Evolutionary conservation across 2,329 filamentous ascomycete genomes (phyloP), one percentile per base, ranked within the genome.

Genomic region (Didymella pinodella): DNA sequence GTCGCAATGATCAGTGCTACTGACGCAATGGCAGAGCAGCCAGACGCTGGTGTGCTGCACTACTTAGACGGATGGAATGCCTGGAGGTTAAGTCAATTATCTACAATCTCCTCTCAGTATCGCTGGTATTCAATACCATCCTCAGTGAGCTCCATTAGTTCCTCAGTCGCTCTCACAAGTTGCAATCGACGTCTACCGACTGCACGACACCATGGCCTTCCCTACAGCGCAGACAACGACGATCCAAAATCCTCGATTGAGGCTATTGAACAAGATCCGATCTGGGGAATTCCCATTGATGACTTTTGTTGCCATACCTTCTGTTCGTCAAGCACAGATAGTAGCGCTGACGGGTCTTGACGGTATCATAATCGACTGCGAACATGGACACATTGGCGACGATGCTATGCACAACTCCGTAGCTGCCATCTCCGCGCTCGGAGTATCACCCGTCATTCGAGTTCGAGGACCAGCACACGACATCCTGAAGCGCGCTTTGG

Each of bases 321-420:
- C 80, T 0, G 73, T 83, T 0, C 79, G 82, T 40, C 70, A 75
- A 58, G 82, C 82, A 32, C 82, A 84, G 57, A 79, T 84, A 18
- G 78, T 91, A 47, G 87, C 89, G 1, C 79, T 86, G 54, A 83
- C 83, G 2, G 88, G 87, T 0, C 81, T 88, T 1, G 88, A 90
- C 70, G 90, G 88, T 82, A 84, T 91, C 10, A 79, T 89, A 73
- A 84, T 86, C 26, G 85, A 86, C 69, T 84, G 83, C 66, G 83
- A 85, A 59, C 85, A 86, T 69, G 85, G 85, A 7, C 84, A 71
- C 48, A 71, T 86, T 40, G 82, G 84, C 62, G 83, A 85, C 73
- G 80, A 80, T 34, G 79, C 82, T 1, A 86, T 86, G 85, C 82
- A 86, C 64, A 84, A 86, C 61, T 83, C 82, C 0, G 84, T 86